Evolutionary conservation across 768 basidiomycete genomes (phyloP), one percentile per base, ranked within the genome.

Genomic region (Xerocomellus intermedius): DNA sequence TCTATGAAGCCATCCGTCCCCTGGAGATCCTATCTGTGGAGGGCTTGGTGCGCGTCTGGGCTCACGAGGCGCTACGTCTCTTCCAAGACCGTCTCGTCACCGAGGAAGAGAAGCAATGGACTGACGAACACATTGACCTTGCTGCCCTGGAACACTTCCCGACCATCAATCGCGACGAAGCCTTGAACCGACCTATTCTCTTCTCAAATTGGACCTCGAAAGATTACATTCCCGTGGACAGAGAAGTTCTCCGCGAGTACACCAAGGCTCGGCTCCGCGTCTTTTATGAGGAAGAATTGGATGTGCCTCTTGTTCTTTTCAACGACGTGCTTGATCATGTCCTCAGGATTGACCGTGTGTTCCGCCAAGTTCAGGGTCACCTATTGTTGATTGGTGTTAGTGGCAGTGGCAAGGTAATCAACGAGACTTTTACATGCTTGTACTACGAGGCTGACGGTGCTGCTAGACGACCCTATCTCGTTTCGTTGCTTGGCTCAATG

Each of bases 401-500:
- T 64, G 97, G 97, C 19, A 93, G 93, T 68, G 97, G 97, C 62
- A 99, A 99, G 86, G 97, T 96, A 62, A 72, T 75, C 60, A 17
- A 35, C 24, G 26, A 51, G 42, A 32, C 33, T 36, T 36, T 28
- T 43, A 30, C 35, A 1, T 45, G 21, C 1, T 43, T 39, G 21
- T 55, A 54, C 39, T 59, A 54, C 53, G 52, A 51, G 36, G 35
- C 61, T 67, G 30, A 61, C 51, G 33, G 56, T 43, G 13, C 49
- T 16, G 26, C 9, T 66, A 98, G 97, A 99, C 97, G 5, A 99
- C 95, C 0, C 75, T 99, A 2, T 97, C 97, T 37, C 87, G 97
- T 44, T 99, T 99, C 70, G 97, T 99, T 26, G 97, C 97, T 0
- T 99, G 97, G 97, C 98, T 99, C 87, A 99, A 99, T 64, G 97